Percentiles rank a stretch among this genome's conserved stretches.
Conservation (phyloP, 805 yeast species). For the Suhomyces tanzawaensis region DNA sequence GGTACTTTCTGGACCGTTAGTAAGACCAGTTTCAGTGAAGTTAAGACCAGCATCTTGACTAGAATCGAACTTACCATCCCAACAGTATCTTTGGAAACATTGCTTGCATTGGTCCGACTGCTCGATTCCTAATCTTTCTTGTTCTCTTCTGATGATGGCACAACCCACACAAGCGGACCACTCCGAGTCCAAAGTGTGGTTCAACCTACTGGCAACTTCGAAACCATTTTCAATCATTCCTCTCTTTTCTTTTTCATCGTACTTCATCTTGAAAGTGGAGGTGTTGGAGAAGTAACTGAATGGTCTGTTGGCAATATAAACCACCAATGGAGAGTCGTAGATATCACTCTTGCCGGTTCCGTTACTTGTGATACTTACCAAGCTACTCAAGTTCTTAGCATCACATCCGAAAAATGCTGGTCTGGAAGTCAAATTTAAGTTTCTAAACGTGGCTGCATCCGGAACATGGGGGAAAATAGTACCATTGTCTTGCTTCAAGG, state of each 20-base stretch:
- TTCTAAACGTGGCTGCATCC: slow-evolving; percentile 19
- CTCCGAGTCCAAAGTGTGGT: slow-evolving; percentile 18
- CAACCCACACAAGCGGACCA: slow-evolving; percentile 29
- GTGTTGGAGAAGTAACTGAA: slow-evolving; percentile 27
- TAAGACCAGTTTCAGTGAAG: slow-evolving; percentile 41
- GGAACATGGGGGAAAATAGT: slow-evolving; percentile 29
- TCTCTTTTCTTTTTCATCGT: slow-evolving; percentile 21
- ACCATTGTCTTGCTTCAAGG: slow-evolving; percentile 25
- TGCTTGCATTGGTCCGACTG: slow-evolving; percentile 25
- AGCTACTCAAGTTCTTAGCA: slow-evolving; percentile 22
- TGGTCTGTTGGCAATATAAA: slow-evolving; percentile 31
- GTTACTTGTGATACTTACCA: slow-evolving; percentile 6
- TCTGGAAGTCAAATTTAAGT: slow-evolving; percentile 27
- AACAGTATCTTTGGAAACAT: slow-evolving; percentile 26
- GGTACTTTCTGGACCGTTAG: slow-evolving; percentile 24
- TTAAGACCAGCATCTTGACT: slow-evolving; percentile 24
- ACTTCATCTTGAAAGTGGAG: slow-evolving; percentile 26
- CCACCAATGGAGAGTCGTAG: slow-evolving; percentile 23
- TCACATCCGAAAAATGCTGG: slow-evolving; percentile 30
- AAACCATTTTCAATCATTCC: slow-evolving; percentile 28
- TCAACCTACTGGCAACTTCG: slow-evolving; percentile 23
- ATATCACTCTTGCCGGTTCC: slow-evolving; percentile 8
- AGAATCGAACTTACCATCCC: slow-evolving; percentile 20
- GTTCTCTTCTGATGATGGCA: slow-evolving; percentile 27
- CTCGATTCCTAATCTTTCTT: slow-evolving; percentile 19